Percentiles rank a stretch among this genome's conserved stretches.
These are phyloP conservation scores for Holtermanniella nyarrowii DNA, from an alignment of 768 basidiomycete genomes.

Conservation along the genomic window DNA sequence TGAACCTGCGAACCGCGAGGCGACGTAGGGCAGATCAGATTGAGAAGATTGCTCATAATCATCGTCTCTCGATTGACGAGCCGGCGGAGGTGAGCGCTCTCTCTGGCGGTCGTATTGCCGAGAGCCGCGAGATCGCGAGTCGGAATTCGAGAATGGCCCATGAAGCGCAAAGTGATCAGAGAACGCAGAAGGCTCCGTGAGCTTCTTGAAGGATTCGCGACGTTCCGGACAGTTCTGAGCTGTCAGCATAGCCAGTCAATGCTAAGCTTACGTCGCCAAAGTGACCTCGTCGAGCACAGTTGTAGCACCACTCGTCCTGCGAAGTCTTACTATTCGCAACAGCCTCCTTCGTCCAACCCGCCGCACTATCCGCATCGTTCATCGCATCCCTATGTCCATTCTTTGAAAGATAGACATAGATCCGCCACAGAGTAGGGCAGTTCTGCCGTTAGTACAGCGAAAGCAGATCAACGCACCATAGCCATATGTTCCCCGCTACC, in stretches of 20 bases:
- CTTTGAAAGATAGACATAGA: constrained; percentile 20
- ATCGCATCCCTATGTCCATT: constrained; percentile 4
- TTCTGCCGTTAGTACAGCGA: constrained; percentile 7
- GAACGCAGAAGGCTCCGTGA: constrained; percentile 26
- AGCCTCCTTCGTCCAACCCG: constrained; percentile 27
- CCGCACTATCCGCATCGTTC: constrained; percentile 7
- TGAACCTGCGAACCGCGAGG: constrained; percentile 12
- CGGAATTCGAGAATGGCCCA: constrained; percentile 19
- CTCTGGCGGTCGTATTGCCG: not conserved
- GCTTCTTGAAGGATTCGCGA: constrained; percentile 17
- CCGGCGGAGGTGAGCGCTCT: not conserved
- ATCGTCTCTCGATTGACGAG: constrained; percentile 5
- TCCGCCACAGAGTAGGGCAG: constrained; percentile 28
- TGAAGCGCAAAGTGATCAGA: constrained; percentile 14
- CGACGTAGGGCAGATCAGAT: constrained; percentile 11
- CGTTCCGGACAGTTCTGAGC: constrained; percentile 23
- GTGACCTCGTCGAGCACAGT: constrained; percentile 31
- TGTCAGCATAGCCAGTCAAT: not conserved
- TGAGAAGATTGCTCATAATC: constrained; percentile 10
- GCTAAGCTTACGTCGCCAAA: constrained; percentile 27
- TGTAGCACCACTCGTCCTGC: constrained; percentile 29
- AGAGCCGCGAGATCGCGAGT: no score
- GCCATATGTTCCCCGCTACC: constrained; percentile 26
- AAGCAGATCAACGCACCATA: constrained; percentile 12
- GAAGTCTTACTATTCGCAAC: constrained; percentile 12